Evolutionary conservation across 495 filamentous ascomycete genomes (phyloP).

Genomic region (Penicillium maclennaniae): DNA sequence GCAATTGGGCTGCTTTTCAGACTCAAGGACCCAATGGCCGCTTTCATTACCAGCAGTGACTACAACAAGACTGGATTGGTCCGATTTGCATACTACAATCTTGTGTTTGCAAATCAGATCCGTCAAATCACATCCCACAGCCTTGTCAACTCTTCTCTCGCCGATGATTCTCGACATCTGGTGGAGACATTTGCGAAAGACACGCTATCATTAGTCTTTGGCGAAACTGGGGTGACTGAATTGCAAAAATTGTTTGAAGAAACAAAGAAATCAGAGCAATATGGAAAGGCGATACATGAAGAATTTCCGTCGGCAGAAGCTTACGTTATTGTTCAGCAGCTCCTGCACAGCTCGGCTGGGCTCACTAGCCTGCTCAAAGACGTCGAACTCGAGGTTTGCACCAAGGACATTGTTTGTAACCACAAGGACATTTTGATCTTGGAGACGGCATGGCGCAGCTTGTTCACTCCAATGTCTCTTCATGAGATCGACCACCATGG

Average conservation of each 20-base stretch:
- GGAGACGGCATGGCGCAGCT: slow-evolving; percentile 67
- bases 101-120: slow-evolving; percentile 40
- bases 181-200: slow-evolving; percentile 31
- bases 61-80: slow-evolving; percentile 16
- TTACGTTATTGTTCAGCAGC: slow-evolving; percentile 62
- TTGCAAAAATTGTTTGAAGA: slow-evolving; percentile 62
- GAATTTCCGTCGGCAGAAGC: slow-evolving; percentile 56
- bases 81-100: slow-evolving; percentile 31
- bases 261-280: slow-evolving; percentile 47
- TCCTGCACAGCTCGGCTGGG: slow-evolving; percentile 44
- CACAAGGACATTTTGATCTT: slow-evolving; percentile 51
- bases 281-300: slow-evolving; percentile 64
- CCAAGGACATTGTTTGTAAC: slow-evolving; percentile 9
- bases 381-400: slow-evolving; percentile 52
- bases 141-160: slow-evolving; percentile 25
- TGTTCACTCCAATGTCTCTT: slow-evolving; percentile 73
- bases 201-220: slow-evolving; percentile 37
- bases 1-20: slow-evolving; percentile 25
- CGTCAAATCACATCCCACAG: slow-evolving; percentile 39
- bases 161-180: slow-evolving; percentile 23
- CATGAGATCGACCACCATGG: slow-evolving; percentile 71
- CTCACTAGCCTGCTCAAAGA: slow-evolving; percentile 28
- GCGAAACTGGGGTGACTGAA: slow-evolving; percentile 38
- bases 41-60: slow-evolving; percentile 15
- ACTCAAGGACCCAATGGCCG: slow-evolving; percentile 26